These are phyloP conservation scores for Albatrellus sp. DNA, from an alignment of 1,284 basidiomycete species.

Conservation along the genomic window DNA sequence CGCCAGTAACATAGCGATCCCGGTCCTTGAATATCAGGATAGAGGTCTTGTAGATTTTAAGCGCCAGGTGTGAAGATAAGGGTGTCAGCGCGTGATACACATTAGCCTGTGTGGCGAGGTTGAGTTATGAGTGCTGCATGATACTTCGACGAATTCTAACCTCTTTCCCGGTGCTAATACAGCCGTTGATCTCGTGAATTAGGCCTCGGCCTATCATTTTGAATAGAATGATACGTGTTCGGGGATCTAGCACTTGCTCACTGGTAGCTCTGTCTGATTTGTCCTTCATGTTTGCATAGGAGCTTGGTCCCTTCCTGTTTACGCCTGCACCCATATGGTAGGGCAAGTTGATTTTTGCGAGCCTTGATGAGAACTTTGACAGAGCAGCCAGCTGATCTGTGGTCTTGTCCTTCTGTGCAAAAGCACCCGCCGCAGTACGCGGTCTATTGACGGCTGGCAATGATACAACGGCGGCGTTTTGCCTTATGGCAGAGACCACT, in stretches of 20 bases:
- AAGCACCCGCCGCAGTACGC: conserved; percentile 16
- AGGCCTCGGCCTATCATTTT: conserved; percentile 88
- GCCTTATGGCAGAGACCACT: conserved; percentile 34
- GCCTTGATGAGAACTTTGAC: conserved; percentile 56
- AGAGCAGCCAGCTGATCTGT: conserved; percentile 58
- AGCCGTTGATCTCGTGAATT: conserved; percentile 83
- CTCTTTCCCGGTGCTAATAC: conserved; percentile 93
- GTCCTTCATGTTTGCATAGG: conserved; percentile 80
- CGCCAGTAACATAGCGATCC: conserved; percentile 86
- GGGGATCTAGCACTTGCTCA: conserved; percentile 88
- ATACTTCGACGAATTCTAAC: conserved; percentile 25
- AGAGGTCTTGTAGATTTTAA: conserved; percentile 98
- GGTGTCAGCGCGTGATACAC: conserved; percentile 81
- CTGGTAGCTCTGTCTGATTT: conserved; percentile 90
- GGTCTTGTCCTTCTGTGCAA: conserved; percentile 35
- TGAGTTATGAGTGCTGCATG: neutral
- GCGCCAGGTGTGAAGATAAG: conserved; percentile 56
- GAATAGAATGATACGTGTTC: conserved; percentile 82
- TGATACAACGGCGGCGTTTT: conserved; percentile 36
- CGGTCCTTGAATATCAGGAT: conserved; percentile 97
- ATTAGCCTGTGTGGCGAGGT: conserved; percentile 52
- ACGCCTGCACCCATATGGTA: conserved; percentile 72
- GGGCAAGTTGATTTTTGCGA: conserved; percentile 61
- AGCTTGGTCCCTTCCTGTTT: conserved; percentile 82
- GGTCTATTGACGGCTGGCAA: conserved; percentile 70